These are phyloP conservation scores for Phoenix dactylifera DNA, from an alignment of 176 grass and related monocot species.

Conservation along the genomic window DNA sequence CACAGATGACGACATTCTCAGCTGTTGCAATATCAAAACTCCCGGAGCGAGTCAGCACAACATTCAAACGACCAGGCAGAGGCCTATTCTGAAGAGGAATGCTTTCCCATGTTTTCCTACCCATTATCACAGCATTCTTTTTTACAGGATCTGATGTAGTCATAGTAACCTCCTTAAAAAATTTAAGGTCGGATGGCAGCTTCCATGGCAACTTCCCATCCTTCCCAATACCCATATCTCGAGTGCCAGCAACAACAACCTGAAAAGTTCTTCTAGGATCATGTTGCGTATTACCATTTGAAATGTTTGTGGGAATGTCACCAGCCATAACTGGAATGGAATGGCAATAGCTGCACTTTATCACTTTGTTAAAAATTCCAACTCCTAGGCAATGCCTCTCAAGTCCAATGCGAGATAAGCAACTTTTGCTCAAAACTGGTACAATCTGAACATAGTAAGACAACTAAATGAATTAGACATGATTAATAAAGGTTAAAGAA, in stretches of 20 bases:
- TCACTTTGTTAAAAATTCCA: background rate
- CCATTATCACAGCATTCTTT: conserved; percentile 89
- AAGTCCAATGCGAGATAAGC: conserved; percentile 6
- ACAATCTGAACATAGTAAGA: background rate
- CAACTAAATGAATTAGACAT: background rate
- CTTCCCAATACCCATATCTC: conserved; percentile 77
- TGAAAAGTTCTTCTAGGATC: conserved; percentile 48
- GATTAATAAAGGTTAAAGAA: background rate
- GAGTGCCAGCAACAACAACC: conserved; percentile 68
- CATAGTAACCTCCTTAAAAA: conserved; percentile 73
- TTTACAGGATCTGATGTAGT: conserved; percentile 57
- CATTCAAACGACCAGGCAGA: conserved; percentile 67
- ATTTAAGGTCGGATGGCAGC: conserved; percentile 62
- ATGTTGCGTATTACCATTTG: conserved; percentile 27
- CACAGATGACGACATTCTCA: conserved; percentile 68
- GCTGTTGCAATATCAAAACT: conserved; percentile 62
- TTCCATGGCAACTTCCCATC: conserved; percentile 68
- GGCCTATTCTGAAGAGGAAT: conserved; percentile 53
- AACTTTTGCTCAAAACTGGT: background rate
- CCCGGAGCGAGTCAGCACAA: conserved; percentile 66
- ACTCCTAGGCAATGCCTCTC: background rate
- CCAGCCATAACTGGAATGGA: conserved; percentile 4
- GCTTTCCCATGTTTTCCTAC: conserved; percentile 86
- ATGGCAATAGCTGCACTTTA: background rate
- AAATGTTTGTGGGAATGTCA: conserved; percentile 11